Conservation (phyloP, 441 rosid genomes). For the Geranium incanum region DNA sequence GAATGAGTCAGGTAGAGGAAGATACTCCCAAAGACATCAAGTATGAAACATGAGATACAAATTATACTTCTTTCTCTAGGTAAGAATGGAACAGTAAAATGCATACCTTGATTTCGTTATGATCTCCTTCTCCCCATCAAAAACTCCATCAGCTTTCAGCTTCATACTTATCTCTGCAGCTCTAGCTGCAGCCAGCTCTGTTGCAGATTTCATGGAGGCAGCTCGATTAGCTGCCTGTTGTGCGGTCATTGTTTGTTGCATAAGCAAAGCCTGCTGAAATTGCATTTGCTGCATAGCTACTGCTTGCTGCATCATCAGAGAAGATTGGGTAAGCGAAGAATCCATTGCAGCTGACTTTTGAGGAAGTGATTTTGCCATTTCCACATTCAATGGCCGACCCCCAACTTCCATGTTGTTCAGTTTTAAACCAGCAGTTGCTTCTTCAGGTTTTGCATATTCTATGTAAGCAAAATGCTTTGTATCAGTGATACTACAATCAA, state of each 20-base stretch:
- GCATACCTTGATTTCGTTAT: constrained; percentile 57
- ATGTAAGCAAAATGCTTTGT: constrained; percentile 89
- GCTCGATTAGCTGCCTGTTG: constrained; percentile 98
- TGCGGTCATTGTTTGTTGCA: constrained; percentile 93
- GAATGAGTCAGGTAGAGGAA: neutral
- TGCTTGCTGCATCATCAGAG: constrained; percentile 99
- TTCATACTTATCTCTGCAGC: constrained; percentile 95
- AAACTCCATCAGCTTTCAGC: constrained; percentile 79
- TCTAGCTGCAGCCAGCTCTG: constrained; percentile 95
- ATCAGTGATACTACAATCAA: constrained; percentile 74
- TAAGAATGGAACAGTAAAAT: neutral
- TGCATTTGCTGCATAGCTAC: constrained; percentile 99
- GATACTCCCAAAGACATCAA: neutral
- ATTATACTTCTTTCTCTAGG: neutral
- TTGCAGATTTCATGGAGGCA: constrained; percentile 95
- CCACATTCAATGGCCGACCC: constrained; percentile 86
- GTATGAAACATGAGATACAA: neutral
- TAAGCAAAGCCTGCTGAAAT: constrained; percentile 93
- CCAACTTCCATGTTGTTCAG: constrained; percentile 93
- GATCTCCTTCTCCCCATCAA: constrained; percentile 52
- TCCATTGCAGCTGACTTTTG: constrained; percentile 52
- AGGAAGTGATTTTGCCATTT: constrained; percentile 94
- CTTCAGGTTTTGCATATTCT: constrained; percentile 84
- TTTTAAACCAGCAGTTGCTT: constrained; percentile 88
- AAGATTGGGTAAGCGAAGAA: constrained; percentile 58